phyloP scores from a whole-genome alignment of 495 filamentous ascomycete species.

The Rostrohypoxylon terebratum region DNA sequence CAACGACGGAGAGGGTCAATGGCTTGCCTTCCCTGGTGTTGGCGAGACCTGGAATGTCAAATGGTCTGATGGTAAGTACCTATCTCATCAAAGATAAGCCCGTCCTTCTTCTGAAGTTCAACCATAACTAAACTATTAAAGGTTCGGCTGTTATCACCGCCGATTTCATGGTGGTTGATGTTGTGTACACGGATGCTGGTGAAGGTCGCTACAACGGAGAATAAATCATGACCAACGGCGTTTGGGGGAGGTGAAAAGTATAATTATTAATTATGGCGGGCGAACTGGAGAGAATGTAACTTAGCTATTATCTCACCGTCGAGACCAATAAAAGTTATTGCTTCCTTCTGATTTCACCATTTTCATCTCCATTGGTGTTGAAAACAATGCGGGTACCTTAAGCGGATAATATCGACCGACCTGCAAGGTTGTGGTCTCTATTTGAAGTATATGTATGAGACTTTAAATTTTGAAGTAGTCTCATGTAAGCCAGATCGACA shows the following conservation, averaged over 20 bases:
- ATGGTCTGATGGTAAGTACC: constrained; percentile 53
- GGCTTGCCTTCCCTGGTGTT: constrained; percentile 51
- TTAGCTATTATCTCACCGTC: not conserved
- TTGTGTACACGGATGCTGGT: constrained; percentile 49
- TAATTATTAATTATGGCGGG: constrained; percentile 4
- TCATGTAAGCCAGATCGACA: not conserved
- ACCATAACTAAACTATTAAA: constrained; percentile 19
- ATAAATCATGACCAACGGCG: constrained; percentile 13
- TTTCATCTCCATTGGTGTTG: not conserved
- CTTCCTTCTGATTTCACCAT: not conserved
- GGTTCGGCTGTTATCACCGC: constrained; percentile 50
- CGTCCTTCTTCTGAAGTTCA: not conserved
- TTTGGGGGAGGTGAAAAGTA: not conserved
- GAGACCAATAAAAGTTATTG: constrained; percentile 31
- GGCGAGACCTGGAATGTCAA: constrained; percentile 51
- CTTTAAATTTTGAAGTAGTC: not conserved
- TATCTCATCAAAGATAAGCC: not conserved
- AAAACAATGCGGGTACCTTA: no score
- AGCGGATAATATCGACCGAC: no score
- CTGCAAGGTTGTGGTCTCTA: not conserved
- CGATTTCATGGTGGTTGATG: constrained; percentile 53
- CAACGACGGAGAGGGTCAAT: constrained; percentile 49
- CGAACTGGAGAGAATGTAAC: not conserved
- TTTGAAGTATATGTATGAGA: not conserved
- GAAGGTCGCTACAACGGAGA: constrained; percentile 46